Conservation (phyloP, 148 eudicot species). For the Chenopodium formosanum region DNA sequence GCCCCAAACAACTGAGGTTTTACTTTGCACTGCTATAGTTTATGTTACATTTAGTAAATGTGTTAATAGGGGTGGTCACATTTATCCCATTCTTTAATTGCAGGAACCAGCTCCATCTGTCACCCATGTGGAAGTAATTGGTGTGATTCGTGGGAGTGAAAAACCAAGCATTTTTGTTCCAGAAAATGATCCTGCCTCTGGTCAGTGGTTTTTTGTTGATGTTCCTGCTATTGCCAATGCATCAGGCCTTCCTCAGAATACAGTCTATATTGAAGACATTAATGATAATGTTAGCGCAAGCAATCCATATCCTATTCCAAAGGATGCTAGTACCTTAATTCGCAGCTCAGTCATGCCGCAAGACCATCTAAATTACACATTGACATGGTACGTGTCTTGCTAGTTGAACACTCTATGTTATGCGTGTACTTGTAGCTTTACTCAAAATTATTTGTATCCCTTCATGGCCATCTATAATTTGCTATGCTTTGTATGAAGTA, state of each 20-base stretch:
- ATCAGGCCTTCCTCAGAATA: slow-evolving; percentile 67
- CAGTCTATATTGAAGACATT: slow-evolving; percentile 68
- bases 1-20: slow-evolving; percentile 45
- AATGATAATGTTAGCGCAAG: slow-evolving; percentile 64
- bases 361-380: slow-evolving; percentile 83
- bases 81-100: slow-evolving; percentile 7
- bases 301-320: slow-evolving; percentile 83
- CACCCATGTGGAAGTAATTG: slow-evolving; percentile 58
- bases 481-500: background rate
- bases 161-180: slow-evolving; percentile 96
- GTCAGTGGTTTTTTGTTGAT: slow-evolving; percentile 95
- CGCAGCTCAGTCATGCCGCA: slow-evolving; percentile 97
- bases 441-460: background rate
- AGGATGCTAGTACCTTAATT: slow-evolving; percentile 66
- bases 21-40: slow-evolving; percentile 10
- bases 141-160: slow-evolving; percentile 93
- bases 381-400: slow-evolving; percentile 63
- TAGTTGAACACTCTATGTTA: slow-evolving; percentile 1
- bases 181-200: slow-evolving; percentile 68
- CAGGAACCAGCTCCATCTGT: slow-evolving; percentile 55
- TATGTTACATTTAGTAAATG: slow-evolving; percentile 5
- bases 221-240: slow-evolving; percentile 74
- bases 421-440: background rate
- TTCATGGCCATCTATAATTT: background rate
- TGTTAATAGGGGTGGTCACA: background rate